A percentile compares a stretch with the other conserved stretches of the same genome.
Conservation (phyloP, 305 asterid species). For the Fraxinus floribunda region DNA sequence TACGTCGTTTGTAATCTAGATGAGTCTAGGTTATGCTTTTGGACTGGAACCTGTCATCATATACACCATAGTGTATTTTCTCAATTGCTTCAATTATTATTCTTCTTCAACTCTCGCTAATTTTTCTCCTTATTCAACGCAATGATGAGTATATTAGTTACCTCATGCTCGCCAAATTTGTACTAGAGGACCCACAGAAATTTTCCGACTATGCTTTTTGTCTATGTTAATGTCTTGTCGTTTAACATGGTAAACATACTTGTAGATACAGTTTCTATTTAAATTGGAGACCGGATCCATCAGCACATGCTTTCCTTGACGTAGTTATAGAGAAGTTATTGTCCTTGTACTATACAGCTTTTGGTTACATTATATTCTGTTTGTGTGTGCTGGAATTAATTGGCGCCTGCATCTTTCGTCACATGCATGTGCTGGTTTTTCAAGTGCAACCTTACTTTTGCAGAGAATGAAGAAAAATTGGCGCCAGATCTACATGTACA, state of each 20-base stretch:
- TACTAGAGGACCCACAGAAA: neutral
- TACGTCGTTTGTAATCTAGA: slow-evolving; percentile 41
- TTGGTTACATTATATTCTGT: neutral
- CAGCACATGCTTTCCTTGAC: neutral
- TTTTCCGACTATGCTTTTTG: neutral
- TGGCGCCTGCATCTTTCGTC: neutral
- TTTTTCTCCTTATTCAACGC: neutral
- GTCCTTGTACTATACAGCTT: neutral
- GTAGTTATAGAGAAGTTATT: neutral
- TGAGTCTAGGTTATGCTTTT: slow-evolving; percentile 24
- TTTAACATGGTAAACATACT: neutral
- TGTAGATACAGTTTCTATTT: neutral
- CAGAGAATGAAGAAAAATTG: neutral
- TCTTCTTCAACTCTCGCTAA: neutral
- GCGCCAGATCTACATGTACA: neutral
- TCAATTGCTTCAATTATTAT: slow-evolving; percentile 28
- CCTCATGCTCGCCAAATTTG: no score
- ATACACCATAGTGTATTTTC: slow-evolving; percentile 28
- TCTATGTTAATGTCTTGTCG: neutral
- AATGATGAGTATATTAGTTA: neutral
- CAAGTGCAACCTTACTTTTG: neutral
- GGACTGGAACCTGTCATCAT: slow-evolving; percentile 24
- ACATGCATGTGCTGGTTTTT: neutral
- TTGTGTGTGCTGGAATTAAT: neutral
- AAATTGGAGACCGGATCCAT: neutral